Conservation (phyloP, 768 basidiomycete species). For the Macrolepiota albuminosa region DNA sequence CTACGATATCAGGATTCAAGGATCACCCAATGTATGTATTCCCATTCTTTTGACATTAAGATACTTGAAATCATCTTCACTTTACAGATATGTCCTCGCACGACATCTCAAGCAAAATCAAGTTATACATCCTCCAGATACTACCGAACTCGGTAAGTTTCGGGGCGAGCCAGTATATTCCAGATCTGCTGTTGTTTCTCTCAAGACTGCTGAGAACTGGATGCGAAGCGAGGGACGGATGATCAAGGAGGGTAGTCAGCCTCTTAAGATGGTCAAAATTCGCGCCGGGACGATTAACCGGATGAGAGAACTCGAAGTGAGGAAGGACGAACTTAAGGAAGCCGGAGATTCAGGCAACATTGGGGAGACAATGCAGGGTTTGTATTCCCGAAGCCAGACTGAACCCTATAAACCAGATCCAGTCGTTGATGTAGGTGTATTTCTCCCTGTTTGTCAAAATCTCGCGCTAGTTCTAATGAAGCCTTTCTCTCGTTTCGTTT, state of each 20-base stretch:
- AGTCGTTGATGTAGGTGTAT: slow-evolving; percentile 68
- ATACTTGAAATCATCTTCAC: neutral
- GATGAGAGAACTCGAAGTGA: slow-evolving; percentile 58
- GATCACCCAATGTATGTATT: slow-evolving; percentile 80
- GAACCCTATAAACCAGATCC: slow-evolving; percentile 76
- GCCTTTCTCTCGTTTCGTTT: slow-evolving; percentile 5
- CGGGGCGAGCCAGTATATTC: slow-evolving; percentile 91
- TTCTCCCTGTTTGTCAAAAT: neutral
- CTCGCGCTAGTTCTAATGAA: neutral
- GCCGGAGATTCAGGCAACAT: slow-evolving; percentile 28
- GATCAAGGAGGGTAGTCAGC: slow-evolving; percentile 70
- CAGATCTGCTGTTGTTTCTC: slow-evolving; percentile 73
- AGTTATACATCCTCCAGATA: slow-evolving; percentile 63
- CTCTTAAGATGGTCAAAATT: slow-evolving; percentile 87
- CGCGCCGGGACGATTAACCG: slow-evolving; percentile 77
- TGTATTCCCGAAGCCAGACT: slow-evolving; percentile 86
- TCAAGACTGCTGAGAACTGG: slow-evolving; percentile 95
- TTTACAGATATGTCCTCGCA: slow-evolving; percentile 68
- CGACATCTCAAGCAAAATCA: slow-evolving; percentile 89
- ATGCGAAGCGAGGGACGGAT: slow-evolving; percentile 76
- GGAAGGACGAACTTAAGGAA: slow-evolving; percentile 37
- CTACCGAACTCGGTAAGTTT: slow-evolving; percentile 84
- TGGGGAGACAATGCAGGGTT: slow-evolving; percentile 72
- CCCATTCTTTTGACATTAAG: slow-evolving; percentile 1
- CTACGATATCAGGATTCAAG: slow-evolving; percentile 87